Conservation (phyloP, 75 land plant genomes). For the Pinus tabuliformis region DNA sequence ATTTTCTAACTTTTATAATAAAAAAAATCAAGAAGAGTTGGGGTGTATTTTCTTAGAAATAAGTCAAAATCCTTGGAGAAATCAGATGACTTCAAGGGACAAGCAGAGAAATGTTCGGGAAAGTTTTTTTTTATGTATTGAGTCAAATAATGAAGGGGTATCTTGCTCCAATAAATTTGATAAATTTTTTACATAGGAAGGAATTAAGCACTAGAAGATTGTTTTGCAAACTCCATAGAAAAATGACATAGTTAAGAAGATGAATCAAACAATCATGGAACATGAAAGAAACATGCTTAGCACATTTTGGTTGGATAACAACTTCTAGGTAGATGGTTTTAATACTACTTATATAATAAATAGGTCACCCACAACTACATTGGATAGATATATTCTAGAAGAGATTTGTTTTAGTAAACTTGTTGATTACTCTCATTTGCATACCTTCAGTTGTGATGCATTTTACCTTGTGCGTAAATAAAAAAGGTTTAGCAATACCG, state of each 20-base stretch:
- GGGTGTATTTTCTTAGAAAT: background rate
- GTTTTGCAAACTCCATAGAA: too few species aligned
- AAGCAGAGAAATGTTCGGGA: too few species aligned
- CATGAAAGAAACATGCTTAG: too few species aligned
- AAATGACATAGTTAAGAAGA: too few species aligned
- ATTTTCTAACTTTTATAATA: slow-evolving; percentile 13
- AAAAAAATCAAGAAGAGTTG: background rate
- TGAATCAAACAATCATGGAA: too few species aligned
- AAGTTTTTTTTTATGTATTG: too few species aligned
- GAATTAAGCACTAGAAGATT: too few species aligned
- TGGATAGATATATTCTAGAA: background rate
- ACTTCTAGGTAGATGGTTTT: too few species aligned
- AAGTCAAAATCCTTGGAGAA: background rate
- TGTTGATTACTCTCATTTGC: background rate
- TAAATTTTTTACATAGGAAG: too few species aligned
- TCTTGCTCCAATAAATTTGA: too few species aligned
- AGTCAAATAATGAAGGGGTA: too few species aligned
- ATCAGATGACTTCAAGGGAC: background rate
- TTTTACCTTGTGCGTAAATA: slow-evolving; percentile 7
- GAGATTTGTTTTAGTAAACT: background rate
- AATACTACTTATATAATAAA: slow-evolving; percentile 1
- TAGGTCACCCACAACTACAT: background rate
- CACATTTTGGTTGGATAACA: too few species aligned
- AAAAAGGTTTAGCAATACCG: background rate
- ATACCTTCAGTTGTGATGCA: slow-evolving; percentile 10